Percentiles rank a stretch among this genome's conserved stretches.
Evolutionary conservation across 1,139 yeast species (phyloP).

Genomic region (Kluyveromyces sp.): DNA sequence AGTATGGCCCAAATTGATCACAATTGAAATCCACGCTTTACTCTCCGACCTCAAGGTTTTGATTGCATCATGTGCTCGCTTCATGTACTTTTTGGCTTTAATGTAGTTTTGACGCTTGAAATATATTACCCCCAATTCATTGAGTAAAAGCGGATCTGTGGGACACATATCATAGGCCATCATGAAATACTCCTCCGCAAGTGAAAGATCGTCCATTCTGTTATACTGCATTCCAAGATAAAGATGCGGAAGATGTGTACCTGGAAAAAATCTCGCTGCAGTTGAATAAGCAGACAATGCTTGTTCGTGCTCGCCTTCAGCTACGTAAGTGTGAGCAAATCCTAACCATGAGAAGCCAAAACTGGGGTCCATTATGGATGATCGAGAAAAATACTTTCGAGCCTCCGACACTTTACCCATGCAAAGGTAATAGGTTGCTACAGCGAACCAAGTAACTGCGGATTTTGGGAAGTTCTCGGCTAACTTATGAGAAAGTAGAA

Average conservation of each 20-base stretch:
- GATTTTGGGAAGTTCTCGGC: conserved; percentile 81
- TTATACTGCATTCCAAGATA: conserved; percentile 95
- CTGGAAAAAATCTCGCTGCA: conserved; percentile 90
- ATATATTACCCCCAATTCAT: conserved; percentile 85
- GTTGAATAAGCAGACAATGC: conserved; percentile 96
- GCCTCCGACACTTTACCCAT: conserved; percentile 75
- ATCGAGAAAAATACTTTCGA: conserved; percentile 78
- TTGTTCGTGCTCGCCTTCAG: conserved; percentile 97
- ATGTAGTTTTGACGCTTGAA: conserved; percentile 67
- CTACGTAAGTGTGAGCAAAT: conserved; percentile 95
- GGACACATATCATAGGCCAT: conserved; percentile 75
- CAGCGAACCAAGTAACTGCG: conserved; percentile 87
- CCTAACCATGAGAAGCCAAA: conserved; percentile 98
- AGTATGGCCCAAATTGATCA: conserved; percentile 82
- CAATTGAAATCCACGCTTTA: conserved; percentile 63
- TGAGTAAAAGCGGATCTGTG: conserved; percentile 76
- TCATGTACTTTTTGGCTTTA: conserved; percentile 65
- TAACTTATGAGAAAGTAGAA: conserved; percentile 73
- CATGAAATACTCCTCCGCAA: conserved; percentile 80
- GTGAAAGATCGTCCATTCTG: conserved; percentile 71
- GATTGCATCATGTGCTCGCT: conserved; percentile 68
- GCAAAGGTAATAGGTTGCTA: conserved; percentile 81
- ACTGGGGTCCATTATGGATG: conserved; percentile 81
- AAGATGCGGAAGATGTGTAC: conserved; percentile 84
- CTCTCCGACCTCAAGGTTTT: conserved; percentile 65